Conservation (phyloP, 2,329 filamentous ascomycete species). For the Fusarium praegraminearum region DNA sequence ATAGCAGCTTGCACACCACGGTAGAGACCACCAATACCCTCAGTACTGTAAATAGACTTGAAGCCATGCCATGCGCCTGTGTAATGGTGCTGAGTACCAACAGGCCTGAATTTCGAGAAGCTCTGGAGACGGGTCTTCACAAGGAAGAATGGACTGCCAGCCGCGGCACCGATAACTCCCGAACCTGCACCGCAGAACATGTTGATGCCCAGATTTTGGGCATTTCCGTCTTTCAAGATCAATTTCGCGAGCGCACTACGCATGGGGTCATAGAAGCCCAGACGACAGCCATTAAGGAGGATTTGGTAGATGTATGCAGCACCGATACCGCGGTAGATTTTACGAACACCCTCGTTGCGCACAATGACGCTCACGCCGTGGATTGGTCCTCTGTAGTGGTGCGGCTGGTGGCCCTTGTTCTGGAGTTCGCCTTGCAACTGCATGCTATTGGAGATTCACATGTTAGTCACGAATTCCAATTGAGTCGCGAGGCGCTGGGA, state of each 20-base stretch:
- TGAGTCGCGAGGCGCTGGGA: background rate
- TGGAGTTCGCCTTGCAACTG: constrained; percentile 97
- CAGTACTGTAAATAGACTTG: constrained; percentile 78
- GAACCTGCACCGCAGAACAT: constrained; percentile 92
- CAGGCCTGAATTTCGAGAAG: constrained; percentile 90
- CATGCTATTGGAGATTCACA: constrained; percentile 67
- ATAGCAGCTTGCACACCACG: constrained; percentile 92
- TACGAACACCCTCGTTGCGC: constrained; percentile 86
- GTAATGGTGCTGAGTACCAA: constrained; percentile 97
- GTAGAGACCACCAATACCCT: constrained; percentile 87
- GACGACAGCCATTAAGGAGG: constrained; percentile 92
- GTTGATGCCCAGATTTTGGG: constrained; percentile 90
- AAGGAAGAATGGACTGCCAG: constrained; percentile 95
- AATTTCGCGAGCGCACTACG: constrained; percentile 76
- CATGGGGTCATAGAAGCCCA: constrained; percentile 98
- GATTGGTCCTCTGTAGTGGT: constrained; percentile 89
- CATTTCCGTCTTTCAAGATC: constrained; percentile 77
- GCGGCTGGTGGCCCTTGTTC: constrained; percentile 83
- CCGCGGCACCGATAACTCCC: constrained; percentile 90
- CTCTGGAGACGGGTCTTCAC: constrained; percentile 97
- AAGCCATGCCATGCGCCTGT: constrained; percentile 87
- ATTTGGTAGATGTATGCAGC: constrained; percentile 97
- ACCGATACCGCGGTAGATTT: constrained; percentile 88
- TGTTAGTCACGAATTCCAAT: constrained; percentile 10
- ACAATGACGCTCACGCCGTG: constrained; percentile 93